Base-by-base conservation (phyloP, 768 basidiomycete species). In the Panaeolus papilionaceus region DNA sequence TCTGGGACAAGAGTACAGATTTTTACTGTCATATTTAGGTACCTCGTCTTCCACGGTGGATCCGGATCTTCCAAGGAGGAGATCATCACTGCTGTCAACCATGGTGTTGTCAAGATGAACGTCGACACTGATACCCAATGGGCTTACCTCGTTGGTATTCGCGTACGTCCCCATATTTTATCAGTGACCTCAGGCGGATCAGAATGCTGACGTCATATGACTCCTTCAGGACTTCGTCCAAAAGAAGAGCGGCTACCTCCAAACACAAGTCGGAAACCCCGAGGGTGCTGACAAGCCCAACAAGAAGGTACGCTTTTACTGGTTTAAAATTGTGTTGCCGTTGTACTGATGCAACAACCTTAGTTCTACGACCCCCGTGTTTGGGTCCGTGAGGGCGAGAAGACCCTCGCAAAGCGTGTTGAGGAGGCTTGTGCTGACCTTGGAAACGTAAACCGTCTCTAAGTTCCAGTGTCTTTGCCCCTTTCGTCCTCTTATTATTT, bases 41-140 rank as follows among this genome's bases (percentile, higher is more conserved):
- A 92, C 89, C 93, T 99, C 69, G 98, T 99, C 80, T 99, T 99
- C 95, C 98, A 99, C 84, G 98, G 98, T 81, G 98, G 98, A 71
- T 99, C 98, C 64, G 98, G 98, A 54, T 99, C 98, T 38, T 90
- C 93, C 72, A 95, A 95, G 82, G 92, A 96, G 61, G 98, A 99
- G 82, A 99, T 99, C 82, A 85, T 84, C 73, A 94, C 91, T 61
- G 97, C 96, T 67, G 98, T 99, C 71, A 75, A 81, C 64, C 86
- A 96, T 78, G 97, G 97, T 75, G 97, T 98, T 47, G 91, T 99
- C 77, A 99, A 99, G 87, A 99, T 99, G 96, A 98, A 99, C 84
- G 95, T 98, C 68, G 95, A 97, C 79, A 98, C 96, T 68, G 93
- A 96, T 80, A 93, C 92, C 16, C 94, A 96, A 77, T 96, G 90